Evolutionary conservation across 345 rosid species (phyloP).

Genomic region (Streptanthus diversifolius): DNA sequence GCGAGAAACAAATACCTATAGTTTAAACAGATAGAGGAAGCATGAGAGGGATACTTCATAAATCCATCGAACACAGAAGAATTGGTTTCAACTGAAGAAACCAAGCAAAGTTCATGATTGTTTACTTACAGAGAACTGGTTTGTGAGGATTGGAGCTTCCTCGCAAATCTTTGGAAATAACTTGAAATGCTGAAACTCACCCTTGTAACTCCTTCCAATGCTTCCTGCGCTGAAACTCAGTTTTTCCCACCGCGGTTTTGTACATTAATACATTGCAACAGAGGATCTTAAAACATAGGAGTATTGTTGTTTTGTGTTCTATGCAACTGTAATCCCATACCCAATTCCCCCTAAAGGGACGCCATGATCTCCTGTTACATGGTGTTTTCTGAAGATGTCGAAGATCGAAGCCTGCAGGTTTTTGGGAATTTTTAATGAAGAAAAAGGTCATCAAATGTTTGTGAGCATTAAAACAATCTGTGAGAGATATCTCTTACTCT

Average conservation of each 20-base stretch:
- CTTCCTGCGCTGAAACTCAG: conserved; percentile 53
- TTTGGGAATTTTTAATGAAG: background rate
- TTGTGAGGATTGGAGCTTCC: conserved; percentile 53
- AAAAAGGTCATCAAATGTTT: conserved; percentile 1
- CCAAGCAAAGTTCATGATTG: background rate
- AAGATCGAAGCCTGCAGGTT: conserved; percentile 46
- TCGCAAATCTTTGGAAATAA: conserved; percentile 47
- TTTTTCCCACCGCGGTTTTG: background rate
- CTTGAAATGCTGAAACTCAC: conserved; percentile 56
- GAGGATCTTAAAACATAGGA: background rate
- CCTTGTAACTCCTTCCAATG: conserved; percentile 72
- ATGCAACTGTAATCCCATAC: conserved; percentile 33
- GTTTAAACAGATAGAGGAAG: background rate
- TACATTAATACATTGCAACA: conserved; percentile 16
- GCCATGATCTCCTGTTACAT: conserved; percentile 56
- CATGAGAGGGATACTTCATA: conserved; percentile 13
- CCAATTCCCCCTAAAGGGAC: conserved; percentile 80
- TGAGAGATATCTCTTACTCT: conserved; percentile 41
- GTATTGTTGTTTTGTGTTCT: background rate
- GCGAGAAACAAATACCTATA: conserved; percentile 77
- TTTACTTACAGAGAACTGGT: conserved; percentile 64
- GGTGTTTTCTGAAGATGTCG: conserved; percentile 48
- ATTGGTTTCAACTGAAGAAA: background rate
- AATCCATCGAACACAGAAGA: background rate
- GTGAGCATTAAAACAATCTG: background rate